Percentiles rank a stretch among this genome's conserved stretches.
These are phyloP conservation scores for Kickxella alabastrina DNA, from an alignment of 192 early-diverging fungal species.

Conservation along the genomic window DNA sequence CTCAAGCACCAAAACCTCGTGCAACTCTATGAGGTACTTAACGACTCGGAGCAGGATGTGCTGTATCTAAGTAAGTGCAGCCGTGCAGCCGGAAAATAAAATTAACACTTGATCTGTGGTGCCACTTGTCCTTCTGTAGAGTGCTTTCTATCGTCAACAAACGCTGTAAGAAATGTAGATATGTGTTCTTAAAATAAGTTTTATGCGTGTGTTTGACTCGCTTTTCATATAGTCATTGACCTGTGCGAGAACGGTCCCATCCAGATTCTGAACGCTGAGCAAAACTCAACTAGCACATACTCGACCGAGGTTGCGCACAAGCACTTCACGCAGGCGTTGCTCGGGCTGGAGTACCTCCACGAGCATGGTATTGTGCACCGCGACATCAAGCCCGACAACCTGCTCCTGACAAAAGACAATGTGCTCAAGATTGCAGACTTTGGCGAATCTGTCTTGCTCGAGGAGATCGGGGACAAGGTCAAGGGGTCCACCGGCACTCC, in stretches of 20 bases:
- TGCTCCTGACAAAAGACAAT: conserved; percentile 73
- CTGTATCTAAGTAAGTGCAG: conserved; percentile 62
- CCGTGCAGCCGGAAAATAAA: conserved; percentile 8
- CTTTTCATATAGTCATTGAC: conserved; percentile 72
- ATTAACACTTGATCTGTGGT: too few relatives aligned
- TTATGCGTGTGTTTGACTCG: not conserved
- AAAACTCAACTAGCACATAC: conserved; percentile 53
- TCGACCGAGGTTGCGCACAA: conserved; percentile 56
- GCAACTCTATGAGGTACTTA: conserved; percentile 86
- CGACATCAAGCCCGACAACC: conserved; percentile 91
- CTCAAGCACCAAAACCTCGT: conserved; percentile 86
- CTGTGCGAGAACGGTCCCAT: conserved; percentile 79
- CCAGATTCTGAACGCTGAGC: conserved; percentile 62
- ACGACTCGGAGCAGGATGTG: conserved; percentile 80
- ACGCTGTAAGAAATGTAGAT: too few relatives aligned
- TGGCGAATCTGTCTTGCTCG: conserved; percentile 86
- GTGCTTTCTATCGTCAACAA: conserved; percentile 8
- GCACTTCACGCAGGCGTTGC: conserved; percentile 81
- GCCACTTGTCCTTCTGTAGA: conserved; percentile 7
- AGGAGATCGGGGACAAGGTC: conserved; percentile 50
- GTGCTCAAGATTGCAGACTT: conserved; percentile 95
- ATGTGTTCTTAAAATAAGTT: too few relatives aligned
- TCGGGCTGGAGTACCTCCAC: conserved; percentile 96
- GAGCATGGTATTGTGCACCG: conserved; percentile 90
- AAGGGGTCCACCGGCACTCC: conserved; percentile 85